Conservation (phyloP, 495 filamentous ascomycete species). For the Hyaloscypha variabilis region DNA sequence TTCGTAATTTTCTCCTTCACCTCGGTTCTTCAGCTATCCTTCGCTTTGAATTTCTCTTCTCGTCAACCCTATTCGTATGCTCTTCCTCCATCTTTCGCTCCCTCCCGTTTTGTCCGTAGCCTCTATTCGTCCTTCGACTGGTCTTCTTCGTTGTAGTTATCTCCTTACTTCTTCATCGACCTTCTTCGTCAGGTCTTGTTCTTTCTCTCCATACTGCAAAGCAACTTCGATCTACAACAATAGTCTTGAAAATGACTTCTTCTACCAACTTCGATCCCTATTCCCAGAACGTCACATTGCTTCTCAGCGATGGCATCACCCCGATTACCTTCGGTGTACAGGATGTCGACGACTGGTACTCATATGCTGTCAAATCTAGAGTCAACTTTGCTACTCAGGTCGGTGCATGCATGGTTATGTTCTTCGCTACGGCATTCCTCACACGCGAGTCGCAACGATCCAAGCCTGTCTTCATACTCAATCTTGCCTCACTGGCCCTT, state of each 20-base stretch:
- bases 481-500: conserved; percentile 57
- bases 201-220: background rate
- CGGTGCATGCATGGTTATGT: conserved; percentile 70
- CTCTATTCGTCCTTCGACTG: too few species aligned
- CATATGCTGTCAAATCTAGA: conserved; percentile 53
- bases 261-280: conserved; percentile 53
- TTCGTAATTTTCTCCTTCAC: background rate
- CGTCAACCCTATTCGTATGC: too few species aligned
- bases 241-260: conserved; percentile 13
- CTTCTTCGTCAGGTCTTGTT: background rate
- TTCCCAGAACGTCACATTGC: conserved; percentile 59
- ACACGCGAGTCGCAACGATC: conserved; percentile 63
- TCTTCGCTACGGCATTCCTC: conserved; percentile 65
- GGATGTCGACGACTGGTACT: conserved; percentile 42
- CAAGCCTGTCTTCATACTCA: conserved; percentile 65
- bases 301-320: conserved; percentile 47
- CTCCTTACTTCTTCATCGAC: background rate
- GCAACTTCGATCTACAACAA: background rate
- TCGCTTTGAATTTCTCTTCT: too few species aligned
- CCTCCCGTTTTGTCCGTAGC: too few species aligned
- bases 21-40: background rate
- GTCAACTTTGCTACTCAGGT: conserved; percentile 76
- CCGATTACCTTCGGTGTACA: conserved; percentile 51
- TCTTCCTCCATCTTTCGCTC: too few species aligned
- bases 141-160: too few species aligned